phyloP scores from a whole-genome alignment of 805 yeast species.

The Candida coleopterorum region DNA sequence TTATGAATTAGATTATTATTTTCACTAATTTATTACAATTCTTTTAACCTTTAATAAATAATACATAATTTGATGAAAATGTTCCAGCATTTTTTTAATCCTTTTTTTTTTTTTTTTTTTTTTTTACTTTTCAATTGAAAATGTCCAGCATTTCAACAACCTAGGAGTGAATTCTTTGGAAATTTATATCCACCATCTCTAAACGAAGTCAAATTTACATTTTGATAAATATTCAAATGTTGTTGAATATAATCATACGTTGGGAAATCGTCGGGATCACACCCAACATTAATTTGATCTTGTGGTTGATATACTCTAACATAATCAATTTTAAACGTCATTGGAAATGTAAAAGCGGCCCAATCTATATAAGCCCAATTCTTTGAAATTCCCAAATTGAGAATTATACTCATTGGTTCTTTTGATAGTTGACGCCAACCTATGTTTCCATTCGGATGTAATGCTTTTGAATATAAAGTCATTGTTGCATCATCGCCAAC shows the following conservation, averaged over 20 bases:
- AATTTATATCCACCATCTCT: slow-evolving; percentile 57
- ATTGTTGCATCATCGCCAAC: slow-evolving; percentile 78
- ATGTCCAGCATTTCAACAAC: slow-evolving; percentile 13
- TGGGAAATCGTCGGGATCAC: slow-evolving; percentile 86
- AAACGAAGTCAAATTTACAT: slow-evolving; percentile 74
- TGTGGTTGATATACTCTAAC: slow-evolving; percentile 87
- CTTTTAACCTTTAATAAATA: too few relatives aligned
- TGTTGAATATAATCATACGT: slow-evolving; percentile 74
- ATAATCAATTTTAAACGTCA: slow-evolving; percentile 69
- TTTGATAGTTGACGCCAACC: slow-evolving; percentile 76
- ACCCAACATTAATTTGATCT: slow-evolving; percentile 55
- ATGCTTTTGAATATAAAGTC: slow-evolving; percentile 65
- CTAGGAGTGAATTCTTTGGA: slow-evolving; percentile 35
- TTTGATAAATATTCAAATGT: slow-evolving; percentile 65
- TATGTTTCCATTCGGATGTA: slow-evolving; percentile 88
- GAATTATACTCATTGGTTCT: slow-evolving; percentile 88
- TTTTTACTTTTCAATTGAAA: too few relatives aligned
- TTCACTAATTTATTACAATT: too few relatives aligned
- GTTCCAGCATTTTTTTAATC: not conserved
- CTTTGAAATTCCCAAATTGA: slow-evolving; percentile 87
- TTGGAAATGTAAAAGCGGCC: slow-evolving; percentile 76
- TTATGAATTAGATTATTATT: too few relatives aligned
- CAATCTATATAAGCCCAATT: slow-evolving; percentile 95
- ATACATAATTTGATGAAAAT: not conserved
- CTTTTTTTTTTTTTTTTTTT: too few relatives aligned